phyloP scores from a whole-genome alignment of 2,329 filamentous ascomycete genomes.

The Massarina eburnea region DNA sequence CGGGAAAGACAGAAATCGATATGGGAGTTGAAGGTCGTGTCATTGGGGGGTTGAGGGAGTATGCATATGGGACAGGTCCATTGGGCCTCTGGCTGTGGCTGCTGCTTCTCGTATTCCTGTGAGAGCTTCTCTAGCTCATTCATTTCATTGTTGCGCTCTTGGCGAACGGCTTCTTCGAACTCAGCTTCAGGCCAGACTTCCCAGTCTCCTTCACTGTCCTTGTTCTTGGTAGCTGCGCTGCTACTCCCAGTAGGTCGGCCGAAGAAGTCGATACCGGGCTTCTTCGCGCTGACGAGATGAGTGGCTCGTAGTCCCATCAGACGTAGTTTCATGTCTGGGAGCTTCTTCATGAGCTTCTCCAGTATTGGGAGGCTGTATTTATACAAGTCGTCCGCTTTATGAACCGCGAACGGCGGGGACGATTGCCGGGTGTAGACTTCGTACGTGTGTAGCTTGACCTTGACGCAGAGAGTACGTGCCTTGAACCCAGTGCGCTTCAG shows the following conservation, averaged over 20 bases:
- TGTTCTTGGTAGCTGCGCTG: constrained; percentile 18
- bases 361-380: constrained; percentile 80
- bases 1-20: constrained; percentile 89
- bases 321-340: constrained; percentile 74
- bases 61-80: constrained; percentile 91
- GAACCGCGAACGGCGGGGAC: constrained; percentile 71
- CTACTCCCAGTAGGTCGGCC: constrained; percentile 48
- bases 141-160: constrained; percentile 62
- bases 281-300: constrained; percentile 83
- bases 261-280: constrained; percentile 79
- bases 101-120: constrained; percentile 53
- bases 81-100: constrained; percentile 38
- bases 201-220: constrained; percentile 58
- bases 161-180: constrained; percentile 62
- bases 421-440: constrained; percentile 86
- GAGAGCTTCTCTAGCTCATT: constrained; percentile 63
- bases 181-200: constrained; percentile 70
- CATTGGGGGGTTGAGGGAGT: constrained; percentile 73
- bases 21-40: constrained; percentile 82
- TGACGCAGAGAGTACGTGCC: constrained; percentile 86
- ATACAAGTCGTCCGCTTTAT: constrained; percentile 78
- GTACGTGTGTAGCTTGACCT: constrained; percentile 92
- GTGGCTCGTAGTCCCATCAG: constrained; percentile 90
- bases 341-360: constrained; percentile 78
- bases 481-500: constrained; percentile 78